Base-by-base conservation (phyloP, 148 eudicot species). In the Cornus florida region DNA sequence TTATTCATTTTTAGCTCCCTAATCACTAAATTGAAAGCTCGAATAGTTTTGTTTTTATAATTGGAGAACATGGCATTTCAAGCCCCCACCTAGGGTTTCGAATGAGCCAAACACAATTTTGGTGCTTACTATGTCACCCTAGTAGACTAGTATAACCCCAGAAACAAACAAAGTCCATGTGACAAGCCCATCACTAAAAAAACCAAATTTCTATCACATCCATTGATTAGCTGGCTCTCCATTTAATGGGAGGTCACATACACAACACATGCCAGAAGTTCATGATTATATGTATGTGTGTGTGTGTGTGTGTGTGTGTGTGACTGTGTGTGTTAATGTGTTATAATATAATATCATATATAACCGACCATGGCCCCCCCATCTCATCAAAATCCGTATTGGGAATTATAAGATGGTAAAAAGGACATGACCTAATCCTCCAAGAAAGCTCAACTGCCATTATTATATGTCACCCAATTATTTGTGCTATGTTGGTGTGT, bases 381-480 rank as follows among this genome's bases (percentile, higher is more conserved):
- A 77, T 31, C 39, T 67, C 5, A 67, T 67, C 5, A 67, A 13
- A 67, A 67, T 28, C 39, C 70, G 10, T 69, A 69, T 31, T 77
- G 46, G 67, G 50, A 70, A 77, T 78, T 70, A 69, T 69, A 69
- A 16, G 50, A 9, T 32, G 39, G 46, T 20, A 31, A 78, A 39
- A 67, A 53, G 46, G 75, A 59, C 69, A 70, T 70, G 10, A 70
- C 62, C 80, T 69, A 77, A 77, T 70, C 80, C 70, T 53, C 53
- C 22, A 35, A 78, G 57, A 70, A 78, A 77, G 60, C 50, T 70
- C 76, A 60, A 78, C 76, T 64, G 7, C 76, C 71, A 79, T 60
- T 79, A 73, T 79, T 79, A 39, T 76, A 78, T 79, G 72, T 73
- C 77, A 66, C n/a, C 77, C 72, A 79, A 73, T 79, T 66, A 73